Conservation (phyloP, 176 grass and related monocot species). For the Oryza australiensis region DNA sequence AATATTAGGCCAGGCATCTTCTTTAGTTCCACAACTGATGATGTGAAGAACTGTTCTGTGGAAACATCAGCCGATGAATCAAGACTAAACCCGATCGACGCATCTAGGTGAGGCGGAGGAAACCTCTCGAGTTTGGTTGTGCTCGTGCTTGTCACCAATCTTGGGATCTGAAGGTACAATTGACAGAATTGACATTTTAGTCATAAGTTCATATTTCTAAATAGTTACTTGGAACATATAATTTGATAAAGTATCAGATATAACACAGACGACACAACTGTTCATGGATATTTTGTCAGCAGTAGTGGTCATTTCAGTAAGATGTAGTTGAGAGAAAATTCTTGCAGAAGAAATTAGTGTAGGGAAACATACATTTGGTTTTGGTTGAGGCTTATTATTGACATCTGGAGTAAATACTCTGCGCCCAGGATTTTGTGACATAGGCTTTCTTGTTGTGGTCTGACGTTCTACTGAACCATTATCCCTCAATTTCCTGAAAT, state of each 20-base stretch:
- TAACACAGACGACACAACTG: neutral
- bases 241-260: neutral
- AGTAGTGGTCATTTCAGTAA: neutral
- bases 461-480: conserved; percentile 55
- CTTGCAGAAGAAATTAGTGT: neutral
- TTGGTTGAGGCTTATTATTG: conserved; percentile 38
- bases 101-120: conserved; percentile 93
- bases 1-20: conserved; percentile 49
- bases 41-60: conserved; percentile 60
- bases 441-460: conserved; percentile 40
- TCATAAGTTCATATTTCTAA: neutral
- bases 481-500: conserved; percentile 62
- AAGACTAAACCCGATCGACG: conserved; percentile 58
- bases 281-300: neutral
- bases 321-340: neutral
- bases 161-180: conserved; percentile 62
- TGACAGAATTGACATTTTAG: conserved; percentile 7
- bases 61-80: conserved; percentile 39
- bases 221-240: neutral
- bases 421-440: conserved; percentile 50
- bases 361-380: conserved; percentile 47
- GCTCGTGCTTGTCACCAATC: conserved; percentile 73
- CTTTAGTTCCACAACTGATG: conserved; percentile 48
- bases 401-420: conserved; percentile 68
- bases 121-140: conserved; percentile 77